A percentile compares a stretch with the other conserved stretches of the same genome.
phyloP scores from a whole-genome alignment of 1,284 basidiomycete species.

The Vanrija humicola region DNA sequence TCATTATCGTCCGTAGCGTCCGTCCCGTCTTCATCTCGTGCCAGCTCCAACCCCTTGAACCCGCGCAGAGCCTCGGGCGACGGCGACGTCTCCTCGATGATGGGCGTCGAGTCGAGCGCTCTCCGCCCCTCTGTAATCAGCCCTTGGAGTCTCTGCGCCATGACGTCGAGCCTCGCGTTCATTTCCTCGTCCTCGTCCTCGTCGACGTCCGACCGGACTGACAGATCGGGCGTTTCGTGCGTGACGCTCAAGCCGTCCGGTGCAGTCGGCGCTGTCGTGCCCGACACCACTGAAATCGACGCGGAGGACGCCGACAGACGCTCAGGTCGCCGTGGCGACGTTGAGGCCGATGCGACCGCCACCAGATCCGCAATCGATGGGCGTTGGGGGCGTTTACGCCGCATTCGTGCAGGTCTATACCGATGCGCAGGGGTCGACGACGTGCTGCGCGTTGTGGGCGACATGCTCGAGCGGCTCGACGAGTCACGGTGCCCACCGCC shows the following conservation, averaged over 20 bases:
- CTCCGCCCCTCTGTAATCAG: conserved; percentile 11
- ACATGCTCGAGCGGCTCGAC: background rate
- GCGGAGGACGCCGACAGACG: no score
- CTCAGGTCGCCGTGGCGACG: no score
- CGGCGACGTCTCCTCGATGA: no score
- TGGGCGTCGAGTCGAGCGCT: conserved; percentile 3
- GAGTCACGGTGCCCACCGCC: background rate
- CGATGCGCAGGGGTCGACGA: background rate
- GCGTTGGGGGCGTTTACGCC: background rate
- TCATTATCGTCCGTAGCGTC: no score
- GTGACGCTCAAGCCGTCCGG: no score
- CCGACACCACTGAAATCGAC: no score
- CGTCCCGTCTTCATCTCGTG: no score
- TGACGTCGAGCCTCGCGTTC: conserved; percentile 8
- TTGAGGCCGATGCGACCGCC: background rate
- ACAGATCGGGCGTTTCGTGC: background rate
- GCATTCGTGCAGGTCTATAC: background rate
- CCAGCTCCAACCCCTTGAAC: no score
- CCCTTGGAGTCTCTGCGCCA: conserved; percentile 10
- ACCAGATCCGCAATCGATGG: background rate
- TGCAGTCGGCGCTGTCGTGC: no score
- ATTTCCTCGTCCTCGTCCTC: conserved; percentile 6
- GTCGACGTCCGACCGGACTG: background rate
- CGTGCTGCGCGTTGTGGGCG: background rate
- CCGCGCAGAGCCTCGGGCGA: no score